These are phyloP conservation scores for Hymenoscyphus salicellus DNA, from an alignment of 2,329 filamentous ascomycete genomes.

Conservation along the genomic window DNA sequence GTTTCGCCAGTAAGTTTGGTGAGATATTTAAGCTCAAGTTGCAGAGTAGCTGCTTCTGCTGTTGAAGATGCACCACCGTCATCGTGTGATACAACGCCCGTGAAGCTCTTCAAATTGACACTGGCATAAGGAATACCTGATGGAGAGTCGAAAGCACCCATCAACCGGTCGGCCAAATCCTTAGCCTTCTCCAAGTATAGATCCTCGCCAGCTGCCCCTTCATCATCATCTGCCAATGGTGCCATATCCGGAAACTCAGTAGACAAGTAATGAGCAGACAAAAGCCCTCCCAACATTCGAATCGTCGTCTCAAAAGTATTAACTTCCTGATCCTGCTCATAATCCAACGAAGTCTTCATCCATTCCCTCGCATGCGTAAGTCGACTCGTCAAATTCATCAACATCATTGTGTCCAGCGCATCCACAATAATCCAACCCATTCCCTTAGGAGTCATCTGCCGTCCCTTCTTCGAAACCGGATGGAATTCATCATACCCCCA, in stretches of 20 bases:
- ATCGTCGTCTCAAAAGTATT: constrained; percentile 98
- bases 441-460: constrained; percentile 82
- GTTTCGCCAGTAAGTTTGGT: constrained; percentile 91
- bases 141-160: constrained; percentile 81
- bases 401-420: constrained; percentile 90
- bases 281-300: constrained; percentile 88
- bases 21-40: constrained; percentile 96
- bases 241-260: constrained; percentile 78
- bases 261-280: constrained; percentile 94
- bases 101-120: constrained; percentile 75
- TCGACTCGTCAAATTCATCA: constrained; percentile 93
- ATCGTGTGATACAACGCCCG: constrained; percentile 76
- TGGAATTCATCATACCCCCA: constrained; percentile 93
- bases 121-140: constrained; percentile 89
- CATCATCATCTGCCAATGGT: constrained; percentile 67
- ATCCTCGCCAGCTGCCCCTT: constrained; percentile 75
- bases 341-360: constrained; percentile 76
- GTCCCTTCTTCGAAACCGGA: constrained; percentile 73
- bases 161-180: constrained; percentile 82
- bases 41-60: constrained; percentile 85
- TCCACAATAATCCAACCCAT: constrained; percentile 99
- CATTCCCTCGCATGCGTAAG: constrained; percentile 83
- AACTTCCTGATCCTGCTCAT: constrained; percentile 91
- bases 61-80: constrained; percentile 89
- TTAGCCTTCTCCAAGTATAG: constrained; percentile 94